Evolutionary conservation across 1,139 yeast species (phyloP).

Genomic region (Taphrina deformans): DNA sequence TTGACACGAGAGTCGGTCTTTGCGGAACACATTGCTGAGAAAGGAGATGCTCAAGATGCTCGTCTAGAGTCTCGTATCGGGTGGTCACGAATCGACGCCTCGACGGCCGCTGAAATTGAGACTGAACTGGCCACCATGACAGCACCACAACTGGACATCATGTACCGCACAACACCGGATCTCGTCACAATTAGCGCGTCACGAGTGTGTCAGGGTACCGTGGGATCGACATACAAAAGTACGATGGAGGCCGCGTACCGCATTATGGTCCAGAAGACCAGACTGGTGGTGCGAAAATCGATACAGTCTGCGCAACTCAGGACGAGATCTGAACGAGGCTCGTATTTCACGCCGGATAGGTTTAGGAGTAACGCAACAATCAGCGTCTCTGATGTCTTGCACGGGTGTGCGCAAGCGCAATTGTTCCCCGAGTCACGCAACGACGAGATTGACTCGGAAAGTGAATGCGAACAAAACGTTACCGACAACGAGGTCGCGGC

Average conservation of each 20-base stretch:
- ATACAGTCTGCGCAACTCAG: background rate
- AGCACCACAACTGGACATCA: background rate
- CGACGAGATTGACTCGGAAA: background rate
- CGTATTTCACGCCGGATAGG: background rate
- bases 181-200: background rate
- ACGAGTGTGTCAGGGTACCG: background rate
- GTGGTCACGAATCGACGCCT: background rate
- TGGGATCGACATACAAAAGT: background rate
- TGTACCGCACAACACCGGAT: slow-evolving; percentile 3
- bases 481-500: background rate
- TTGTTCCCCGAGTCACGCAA: background rate
- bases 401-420: background rate
- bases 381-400: background rate
- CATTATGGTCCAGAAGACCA: background rate
- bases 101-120: background rate
- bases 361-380: background rate
- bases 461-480: background rate
- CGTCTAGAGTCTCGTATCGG: background rate
- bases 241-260: background rate
- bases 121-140: background rate
- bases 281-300: background rate
- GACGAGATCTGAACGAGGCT: background rate
- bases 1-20: background rate
- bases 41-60: background rate
- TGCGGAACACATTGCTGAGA: background rate